Evolutionary conservation across 345 rosid species (phyloP).

Genomic region (Arabis alpina): DNA sequence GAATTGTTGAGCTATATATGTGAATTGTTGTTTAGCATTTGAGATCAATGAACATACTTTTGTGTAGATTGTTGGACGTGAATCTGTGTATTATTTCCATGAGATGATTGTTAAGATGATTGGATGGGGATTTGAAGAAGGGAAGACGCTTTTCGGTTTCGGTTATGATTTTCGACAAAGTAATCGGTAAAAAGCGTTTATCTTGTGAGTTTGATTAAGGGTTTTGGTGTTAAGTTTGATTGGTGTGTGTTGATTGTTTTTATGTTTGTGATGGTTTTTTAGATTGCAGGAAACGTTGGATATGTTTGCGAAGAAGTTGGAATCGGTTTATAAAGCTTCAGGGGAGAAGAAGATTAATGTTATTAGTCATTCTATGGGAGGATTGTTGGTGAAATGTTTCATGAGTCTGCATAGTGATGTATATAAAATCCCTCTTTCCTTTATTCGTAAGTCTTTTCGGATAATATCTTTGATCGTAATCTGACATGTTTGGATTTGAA

Average conservation of each 20-base stretch:
- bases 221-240: background rate
- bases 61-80: constrained; percentile 80
- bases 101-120: constrained; percentile 96
- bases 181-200: constrained; percentile 60
- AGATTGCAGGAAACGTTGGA: constrained; percentile 82
- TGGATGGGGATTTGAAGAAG: constrained; percentile 95
- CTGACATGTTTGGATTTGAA: background rate
- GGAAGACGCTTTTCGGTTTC: constrained; percentile 90
- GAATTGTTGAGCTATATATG: background rate
- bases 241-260: constrained; percentile 13
- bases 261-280: constrained; percentile 27
- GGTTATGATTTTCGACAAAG: constrained; percentile 99
- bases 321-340: constrained; percentile 69
- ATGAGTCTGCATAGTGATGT: constrained; percentile 82
- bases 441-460: background rate
- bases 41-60: background rate
- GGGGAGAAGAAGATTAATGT: constrained; percentile 91
- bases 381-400: constrained; percentile 91
- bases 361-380: constrained; percentile 97
- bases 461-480: background rate
- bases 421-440: constrained; percentile 25
- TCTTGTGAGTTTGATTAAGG: background rate
- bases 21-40: constrained; percentile 3
- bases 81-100: constrained; percentile 81
- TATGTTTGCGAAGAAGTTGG: constrained; percentile 65